A percentile compares a stretch with the other conserved stretches of the same genome.
These are phyloP conservation scores for Podospora pseudopauciseta DNA, from an alignment of 495 filamentous ascomycete genomes.

Conservation along the genomic window DNA sequence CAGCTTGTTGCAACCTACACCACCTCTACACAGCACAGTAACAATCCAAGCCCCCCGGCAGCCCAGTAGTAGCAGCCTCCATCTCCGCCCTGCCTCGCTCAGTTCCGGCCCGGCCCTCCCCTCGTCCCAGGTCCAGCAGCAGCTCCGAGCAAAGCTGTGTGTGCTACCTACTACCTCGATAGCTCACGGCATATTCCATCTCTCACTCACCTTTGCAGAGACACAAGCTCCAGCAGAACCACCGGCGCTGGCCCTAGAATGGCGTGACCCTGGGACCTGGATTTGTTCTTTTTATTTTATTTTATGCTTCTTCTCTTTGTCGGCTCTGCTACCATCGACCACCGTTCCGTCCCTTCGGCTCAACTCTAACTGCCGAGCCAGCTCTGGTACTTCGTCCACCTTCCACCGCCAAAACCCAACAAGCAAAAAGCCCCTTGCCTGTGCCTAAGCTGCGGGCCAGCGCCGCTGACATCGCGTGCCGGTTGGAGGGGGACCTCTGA, in stretches of 20 bases:
- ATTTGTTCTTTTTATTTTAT: not conserved
- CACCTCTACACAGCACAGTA: too few relatives aligned
- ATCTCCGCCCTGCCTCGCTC: not conserved
- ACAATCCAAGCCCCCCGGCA: not conserved
- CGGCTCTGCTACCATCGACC: not conserved
- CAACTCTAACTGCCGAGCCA: constrained; percentile 4
- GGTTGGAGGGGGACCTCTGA: not conserved
- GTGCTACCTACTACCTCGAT: too few relatives aligned
- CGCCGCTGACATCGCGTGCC: not conserved
- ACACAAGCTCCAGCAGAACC: constrained; percentile 3
- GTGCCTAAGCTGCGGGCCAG: not conserved
- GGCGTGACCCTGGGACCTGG: constrained; percentile 8
- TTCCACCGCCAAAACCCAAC: not conserved
- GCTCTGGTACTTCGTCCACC: not conserved
- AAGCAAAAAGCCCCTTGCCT: not conserved
- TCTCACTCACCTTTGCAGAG: not conserved
- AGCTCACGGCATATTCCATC: not conserved
- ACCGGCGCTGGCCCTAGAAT: constrained; percentile 12
- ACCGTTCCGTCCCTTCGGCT: constrained; percentile 6
- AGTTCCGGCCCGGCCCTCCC: not conserved
- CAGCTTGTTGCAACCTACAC: not conserved
- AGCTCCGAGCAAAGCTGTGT: not conserved
- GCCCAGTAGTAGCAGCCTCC: not conserved
- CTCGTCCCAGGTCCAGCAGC: not conserved
- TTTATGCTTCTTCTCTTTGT: not conserved